Evolutionary conservation across 441 rosid genomes (phyloP).

Genomic region (Brassica balearica): DNA sequence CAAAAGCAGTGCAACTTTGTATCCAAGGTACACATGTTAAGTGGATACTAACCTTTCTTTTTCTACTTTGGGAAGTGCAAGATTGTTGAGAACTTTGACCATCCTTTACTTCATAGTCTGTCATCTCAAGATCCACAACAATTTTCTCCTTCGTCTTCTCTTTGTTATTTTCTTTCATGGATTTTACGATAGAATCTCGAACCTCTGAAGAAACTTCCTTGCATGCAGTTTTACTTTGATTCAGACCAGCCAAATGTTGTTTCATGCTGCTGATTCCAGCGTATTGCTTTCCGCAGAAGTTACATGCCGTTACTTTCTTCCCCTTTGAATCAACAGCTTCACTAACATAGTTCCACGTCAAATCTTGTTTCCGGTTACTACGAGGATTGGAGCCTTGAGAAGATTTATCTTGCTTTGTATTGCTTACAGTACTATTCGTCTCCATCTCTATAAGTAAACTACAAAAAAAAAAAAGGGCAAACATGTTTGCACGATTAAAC

Average conservation of each 20-base stretch:
- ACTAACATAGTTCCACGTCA: slow-evolving; percentile 21
- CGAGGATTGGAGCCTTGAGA: neutral
- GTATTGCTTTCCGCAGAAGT: slow-evolving; percentile 30
- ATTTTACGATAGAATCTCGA: slow-evolving; percentile 13
- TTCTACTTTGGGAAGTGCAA: slow-evolving; percentile 23
- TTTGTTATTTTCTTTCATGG: neutral
- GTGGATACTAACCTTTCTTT: slow-evolving; percentile 29
- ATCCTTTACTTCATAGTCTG: slow-evolving; percentile 6
- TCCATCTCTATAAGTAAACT: neutral
- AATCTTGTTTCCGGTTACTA: slow-evolving; percentile 19
- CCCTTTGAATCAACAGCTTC: slow-evolving; percentile 15
- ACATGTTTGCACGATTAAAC: neutral
- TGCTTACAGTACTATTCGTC: slow-evolving; percentile 11
- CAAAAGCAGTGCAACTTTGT: neutral
- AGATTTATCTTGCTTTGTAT: slow-evolving; percentile 11
- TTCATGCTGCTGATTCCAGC: slow-evolving; percentile 30
- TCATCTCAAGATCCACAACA: slow-evolving; percentile 19
- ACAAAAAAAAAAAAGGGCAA: neutral
- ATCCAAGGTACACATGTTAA: neutral
- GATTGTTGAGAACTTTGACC: slow-evolving; percentile 24
- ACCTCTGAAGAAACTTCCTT: slow-evolving; percentile 22
- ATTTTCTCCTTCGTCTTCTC: neutral
- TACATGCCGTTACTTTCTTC: slow-evolving; percentile 14
- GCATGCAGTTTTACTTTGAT: slow-evolving; percentile 18
- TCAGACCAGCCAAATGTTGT: slow-evolving; percentile 34